A percentile compares a stretch with the other conserved stretches of the same genome.
phyloP scores from a whole-genome alignment of 257 asterid genomes.

The Scutellaria minor region DNA sequence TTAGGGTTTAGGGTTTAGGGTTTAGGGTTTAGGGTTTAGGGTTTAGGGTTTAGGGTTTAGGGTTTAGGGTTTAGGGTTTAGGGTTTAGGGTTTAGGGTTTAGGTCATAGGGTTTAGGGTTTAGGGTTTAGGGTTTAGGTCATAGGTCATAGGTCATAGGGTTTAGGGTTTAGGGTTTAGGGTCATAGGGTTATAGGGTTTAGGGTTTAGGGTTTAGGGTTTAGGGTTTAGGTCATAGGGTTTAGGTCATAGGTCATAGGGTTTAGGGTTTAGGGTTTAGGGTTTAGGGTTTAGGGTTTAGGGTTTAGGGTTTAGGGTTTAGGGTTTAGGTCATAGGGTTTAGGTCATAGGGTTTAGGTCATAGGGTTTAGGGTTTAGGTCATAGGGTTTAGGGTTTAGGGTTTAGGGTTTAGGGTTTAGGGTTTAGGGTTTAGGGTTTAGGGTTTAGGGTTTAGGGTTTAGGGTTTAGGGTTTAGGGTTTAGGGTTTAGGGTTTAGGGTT shows the following conservation, averaged over 20 bases:
- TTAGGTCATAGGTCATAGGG: too few species aligned
- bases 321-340: too few species aligned
- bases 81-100: slow-evolving; percentile 23
- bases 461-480: slow-evolving; percentile 4
- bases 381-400: too few species aligned
- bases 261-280: slow-evolving; percentile 24
- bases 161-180: too few species aligned
- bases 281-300: slow-evolving; percentile 22
- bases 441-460: slow-evolving; percentile 18
- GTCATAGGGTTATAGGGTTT: too few species aligned
- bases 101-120: slow-evolving; percentile 21
- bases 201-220: too few species aligned
- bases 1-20: slow-evolving; percentile 24
- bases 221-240: too few species aligned
- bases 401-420: slow-evolving; percentile 16
- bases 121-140: slow-evolving; percentile 20
- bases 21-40: slow-evolving; percentile 23
- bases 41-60: slow-evolving; percentile 6
- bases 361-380: too few species aligned
- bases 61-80: slow-evolving; percentile 24
- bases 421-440: slow-evolving; percentile 17
- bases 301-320: slow-evolving; percentile 12
- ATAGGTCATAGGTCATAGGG: slow-evolving; percentile 7
- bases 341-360: too few species aligned
- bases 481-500: slow-evolving; percentile 5